These are phyloP conservation scores for Pseudocercospora pini-densiflorae DNA, from an alignment of 2,329 filamentous ascomycete genomes.

Conservation along the genomic window DNA sequence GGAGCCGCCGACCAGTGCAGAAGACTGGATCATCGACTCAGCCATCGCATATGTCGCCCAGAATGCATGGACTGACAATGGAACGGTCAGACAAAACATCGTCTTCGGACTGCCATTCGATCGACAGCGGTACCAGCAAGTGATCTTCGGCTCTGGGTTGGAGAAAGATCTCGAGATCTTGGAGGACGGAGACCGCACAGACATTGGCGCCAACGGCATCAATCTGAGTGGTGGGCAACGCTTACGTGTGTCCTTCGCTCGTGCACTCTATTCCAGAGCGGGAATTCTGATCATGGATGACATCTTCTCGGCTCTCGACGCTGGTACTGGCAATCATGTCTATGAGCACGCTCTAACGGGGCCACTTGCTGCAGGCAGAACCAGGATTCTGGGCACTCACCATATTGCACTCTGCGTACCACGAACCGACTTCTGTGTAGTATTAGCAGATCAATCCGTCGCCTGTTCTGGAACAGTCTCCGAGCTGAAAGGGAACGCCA, in stretches of 20 bases:
- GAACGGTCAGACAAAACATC: background rate
- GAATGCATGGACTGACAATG: background rate
- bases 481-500: background rate
- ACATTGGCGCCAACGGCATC: conserved; percentile 92
- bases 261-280: conserved; percentile 65
- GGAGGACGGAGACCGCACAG: conserved; percentile 78
- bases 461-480: background rate
- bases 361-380: conserved; percentile 77
- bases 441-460: background rate
- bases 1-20: background rate
- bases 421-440: no score
- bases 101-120: background rate
- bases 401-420: conserved; percentile 54
- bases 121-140: background rate
- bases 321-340: conserved; percentile 66
- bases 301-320: conserved; percentile 57
- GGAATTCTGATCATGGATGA: conserved; percentile 64
- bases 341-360: conserved; percentile 90
- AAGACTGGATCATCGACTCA: background rate
- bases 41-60: background rate
- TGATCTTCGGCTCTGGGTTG: conserved; percentile 71
- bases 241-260: conserved; percentile 88
- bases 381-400: conserved; percentile 84
- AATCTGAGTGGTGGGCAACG: conserved; percentile 92
- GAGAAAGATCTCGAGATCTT: conserved; percentile 83